phyloP scores from a whole-genome alignment of 1,284 basidiomycete species.

The Ceratobasidium sp. region DNA sequence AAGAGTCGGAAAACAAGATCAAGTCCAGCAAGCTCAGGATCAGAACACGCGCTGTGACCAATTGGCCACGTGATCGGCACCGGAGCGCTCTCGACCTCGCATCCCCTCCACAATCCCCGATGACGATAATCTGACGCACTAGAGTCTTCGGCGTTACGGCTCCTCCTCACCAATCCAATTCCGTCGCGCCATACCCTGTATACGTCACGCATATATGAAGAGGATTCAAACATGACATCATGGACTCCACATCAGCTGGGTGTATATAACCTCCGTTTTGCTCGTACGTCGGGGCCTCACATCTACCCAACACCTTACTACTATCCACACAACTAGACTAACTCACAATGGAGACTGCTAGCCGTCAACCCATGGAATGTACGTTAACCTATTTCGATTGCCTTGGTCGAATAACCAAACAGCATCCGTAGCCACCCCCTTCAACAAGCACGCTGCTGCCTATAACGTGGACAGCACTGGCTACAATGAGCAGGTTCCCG shows the following conservation, averaged over 20 bases:
- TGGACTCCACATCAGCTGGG: background rate
- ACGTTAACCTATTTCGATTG: background rate
- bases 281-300: background rate
- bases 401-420: background rate
- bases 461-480: background rate
- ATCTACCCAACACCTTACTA: no score
- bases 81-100: no score
- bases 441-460: background rate
- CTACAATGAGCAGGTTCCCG: no score
- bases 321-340: background rate
- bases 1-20: slow-evolving; percentile 23
- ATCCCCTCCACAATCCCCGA: background rate
- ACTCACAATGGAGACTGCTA: slow-evolving; percentile 21
- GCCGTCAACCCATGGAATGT: background rate
- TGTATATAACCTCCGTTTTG: slow-evolving; percentile 11
- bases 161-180: background rate
- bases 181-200: background rate
- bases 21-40: slow-evolving; percentile 15
- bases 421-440: background rate
- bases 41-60: slow-evolving; percentile 32
- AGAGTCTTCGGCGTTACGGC: background rate
- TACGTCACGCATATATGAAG: slow-evolving; percentile 32
- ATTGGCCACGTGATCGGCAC: slow-evolving; percentile 19
- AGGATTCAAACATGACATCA: slow-evolving; percentile 8
- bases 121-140: slow-evolving; percentile 3